Percentiles rank a stretch among this genome's conserved stretches.
Conservation (phyloP, 352 stramenopile genomes). For the Elongisporangium anandrum region DNA sequence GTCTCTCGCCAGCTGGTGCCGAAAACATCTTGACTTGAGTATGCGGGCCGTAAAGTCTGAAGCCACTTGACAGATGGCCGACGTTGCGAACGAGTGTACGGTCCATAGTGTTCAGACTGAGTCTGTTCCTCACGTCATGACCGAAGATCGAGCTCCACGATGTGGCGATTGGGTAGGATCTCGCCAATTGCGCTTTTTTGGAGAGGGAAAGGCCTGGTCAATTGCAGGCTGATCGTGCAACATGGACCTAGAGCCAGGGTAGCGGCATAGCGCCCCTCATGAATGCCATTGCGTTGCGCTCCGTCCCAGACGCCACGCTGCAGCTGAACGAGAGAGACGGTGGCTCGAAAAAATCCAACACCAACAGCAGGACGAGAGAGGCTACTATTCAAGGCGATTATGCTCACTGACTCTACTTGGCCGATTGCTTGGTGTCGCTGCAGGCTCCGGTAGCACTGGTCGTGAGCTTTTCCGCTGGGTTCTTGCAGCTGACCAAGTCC, state of each 20-base stretch:
- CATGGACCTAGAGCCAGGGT: background rate
- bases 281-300: no score
- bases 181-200: background rate
- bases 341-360: background rate
- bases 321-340: background rate
- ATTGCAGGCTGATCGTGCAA: background rate
- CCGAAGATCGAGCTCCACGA: background rate
- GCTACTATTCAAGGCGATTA: background rate
- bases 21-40: background rate
- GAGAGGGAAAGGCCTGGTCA: background rate
- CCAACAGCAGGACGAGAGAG: no score
- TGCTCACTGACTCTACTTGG: background rate
- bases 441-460: background rate
- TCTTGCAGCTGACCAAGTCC: conserved; percentile 4
- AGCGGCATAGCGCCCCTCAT: no score
- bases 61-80: no score
- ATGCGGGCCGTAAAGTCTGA: background rate
- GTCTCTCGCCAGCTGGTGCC: background rate
- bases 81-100: no score
- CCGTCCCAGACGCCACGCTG: no score
- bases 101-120: no score
- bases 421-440: background rate
- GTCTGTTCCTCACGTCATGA: no score
- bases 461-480: background rate
- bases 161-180: background rate